Evolutionary conservation across 768 basidiomycete species (phyloP), one percentile per base, ranked within the genome.

Genomic region (Russula virescens): DNA sequence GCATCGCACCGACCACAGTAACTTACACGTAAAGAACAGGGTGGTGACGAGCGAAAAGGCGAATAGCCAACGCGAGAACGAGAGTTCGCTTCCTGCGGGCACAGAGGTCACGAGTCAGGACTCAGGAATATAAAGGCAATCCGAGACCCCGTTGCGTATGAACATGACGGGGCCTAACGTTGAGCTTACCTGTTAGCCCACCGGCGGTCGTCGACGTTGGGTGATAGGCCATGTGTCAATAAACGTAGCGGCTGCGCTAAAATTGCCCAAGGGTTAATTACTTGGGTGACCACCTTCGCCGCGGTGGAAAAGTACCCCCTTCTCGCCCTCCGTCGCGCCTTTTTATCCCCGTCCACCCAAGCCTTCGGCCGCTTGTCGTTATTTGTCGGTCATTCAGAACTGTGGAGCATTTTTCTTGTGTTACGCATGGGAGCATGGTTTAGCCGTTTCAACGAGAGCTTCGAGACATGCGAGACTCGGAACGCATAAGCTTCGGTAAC

Each of bases 11-110:
- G 8, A 38, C 10, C 13, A 9, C 5, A 35, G 34, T 35, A 38
- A 38, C 21, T 66, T 66, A 84, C 85, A 87, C 31, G 87, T 85
- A 73, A 89, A 89, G 78, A 89, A 89, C 35, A 89, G 76, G 13
- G 86, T 82, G 21, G 87, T 89, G 62, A 91, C 84, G 58, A 89
- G 80, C 43, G 77, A 76, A 71, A 87, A 90, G 9, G 88, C 78
- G 70, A 80, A 85, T 28, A 73, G 74, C 80, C 80, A 85, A 68
- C 76, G 34, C 26, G 55, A 21, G 18, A 52, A 58, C 23, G 62
- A 52, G 16, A 66, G 62, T 8, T 66, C 62, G 31, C 62, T 60
- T 34, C 66, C 66, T 66, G 40, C 13, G 11, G 7, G 8, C 38
- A 38, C 8, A 11, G 6, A 2, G 13, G 10, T 11, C 38, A 38